Evolutionary conservation across 495 filamentous ascomycete species (phyloP).

Genomic region (Polyplosphaeria fusca): DNA sequence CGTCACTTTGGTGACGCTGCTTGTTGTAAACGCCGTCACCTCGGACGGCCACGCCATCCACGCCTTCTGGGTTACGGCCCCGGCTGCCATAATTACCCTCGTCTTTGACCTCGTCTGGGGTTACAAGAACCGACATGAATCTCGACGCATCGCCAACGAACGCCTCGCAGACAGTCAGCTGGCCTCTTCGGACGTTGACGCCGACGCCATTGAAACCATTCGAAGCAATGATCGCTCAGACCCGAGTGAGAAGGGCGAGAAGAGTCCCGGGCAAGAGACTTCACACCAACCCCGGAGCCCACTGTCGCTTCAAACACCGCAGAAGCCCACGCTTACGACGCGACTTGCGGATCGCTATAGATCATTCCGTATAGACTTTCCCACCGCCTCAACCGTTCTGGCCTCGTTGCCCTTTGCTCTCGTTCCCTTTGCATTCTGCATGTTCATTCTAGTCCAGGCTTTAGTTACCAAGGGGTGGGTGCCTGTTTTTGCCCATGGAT

Average conservation of each 20-base stretch:
- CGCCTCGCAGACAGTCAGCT: neutral
- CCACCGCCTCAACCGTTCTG: conserved; percentile 59
- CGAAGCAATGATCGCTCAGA: neutral
- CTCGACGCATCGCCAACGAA: neutral
- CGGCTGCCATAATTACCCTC: conserved; percentile 52
- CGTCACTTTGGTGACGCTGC: conserved; percentile 54
- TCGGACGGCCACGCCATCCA: conserved; percentile 42
- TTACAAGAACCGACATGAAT: neutral
- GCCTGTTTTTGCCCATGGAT: conserved; percentile 62
- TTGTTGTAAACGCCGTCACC: conserved; percentile 56
- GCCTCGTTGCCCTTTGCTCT: conserved; percentile 58
- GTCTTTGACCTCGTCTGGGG: neutral
- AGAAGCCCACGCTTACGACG: conserved; percentile 47
- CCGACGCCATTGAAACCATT: no score
- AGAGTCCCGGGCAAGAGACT: neutral
- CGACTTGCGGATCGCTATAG: conserved; percentile 42
- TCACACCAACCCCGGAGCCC: neutral
- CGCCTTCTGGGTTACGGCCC: conserved; percentile 60
- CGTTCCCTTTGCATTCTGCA: conserved; percentile 61
- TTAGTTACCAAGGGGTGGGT: conserved; percentile 67
- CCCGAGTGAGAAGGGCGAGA: neutral
- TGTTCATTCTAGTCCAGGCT: conserved; percentile 66
- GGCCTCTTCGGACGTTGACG: neutral
- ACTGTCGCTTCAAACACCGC: neutral
- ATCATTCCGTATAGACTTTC: conserved; percentile 63